These are phyloP conservation scores for Pistacia integerrima DNA, from an alignment of 345 rosid species.

Conservation along the genomic window DNA sequence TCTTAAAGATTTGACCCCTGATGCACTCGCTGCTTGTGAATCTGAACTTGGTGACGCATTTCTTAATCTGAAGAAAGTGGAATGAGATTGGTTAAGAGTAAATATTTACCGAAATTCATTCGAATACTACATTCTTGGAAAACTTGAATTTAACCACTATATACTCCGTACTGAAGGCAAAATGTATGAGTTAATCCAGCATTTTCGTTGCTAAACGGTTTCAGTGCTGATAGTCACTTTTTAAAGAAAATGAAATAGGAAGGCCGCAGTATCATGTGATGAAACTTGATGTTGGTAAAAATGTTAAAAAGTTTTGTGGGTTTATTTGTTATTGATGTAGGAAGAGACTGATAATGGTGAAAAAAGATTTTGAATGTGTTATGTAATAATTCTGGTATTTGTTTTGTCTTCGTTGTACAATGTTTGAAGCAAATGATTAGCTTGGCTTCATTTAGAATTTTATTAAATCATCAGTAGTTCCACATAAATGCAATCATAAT, in stretches of 20 bases:
- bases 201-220: background rate
- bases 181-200: background rate
- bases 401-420: background rate
- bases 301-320: background rate
- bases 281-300: slow-evolving; percentile 9
- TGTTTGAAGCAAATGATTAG: background rate
- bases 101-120: background rate
- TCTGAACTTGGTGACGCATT: slow-evolving; percentile 62
- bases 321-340: slow-evolving; percentile 2
- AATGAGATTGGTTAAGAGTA: slow-evolving; percentile 3
- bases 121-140: background rate
- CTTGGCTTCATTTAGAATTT: background rate
- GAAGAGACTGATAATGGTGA: slow-evolving; percentile 1
- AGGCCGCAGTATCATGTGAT: background rate
- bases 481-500: too few relatives aligned
- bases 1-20: slow-evolving; percentile 53
- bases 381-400: background rate
- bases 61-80: slow-evolving; percentile 50
- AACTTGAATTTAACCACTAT: background rate
- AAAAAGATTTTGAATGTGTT: background rate
- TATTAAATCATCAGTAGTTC: too few relatives aligned
- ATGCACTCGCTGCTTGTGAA: slow-evolving; percentile 66
- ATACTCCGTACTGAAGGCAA: background rate
- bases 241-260: background rate
- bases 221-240: background rate